Evolutionary conservation across 805 yeast genomes (phyloP), one percentile per base, ranked within the genome.

Genomic region (Blastobotrys peoriensis): DNA sequence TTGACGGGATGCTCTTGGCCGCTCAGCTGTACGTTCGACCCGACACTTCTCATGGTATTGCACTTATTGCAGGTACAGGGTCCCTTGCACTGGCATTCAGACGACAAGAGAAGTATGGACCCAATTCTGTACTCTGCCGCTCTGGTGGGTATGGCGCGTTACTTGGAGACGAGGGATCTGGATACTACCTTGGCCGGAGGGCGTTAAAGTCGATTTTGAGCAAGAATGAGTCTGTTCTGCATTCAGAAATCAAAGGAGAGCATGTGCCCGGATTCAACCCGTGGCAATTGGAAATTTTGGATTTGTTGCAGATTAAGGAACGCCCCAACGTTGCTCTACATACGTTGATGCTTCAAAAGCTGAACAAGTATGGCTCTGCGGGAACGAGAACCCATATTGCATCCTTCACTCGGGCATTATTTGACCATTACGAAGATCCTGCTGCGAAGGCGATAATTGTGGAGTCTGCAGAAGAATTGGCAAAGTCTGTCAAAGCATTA

Each of bases 91-190:
- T 54, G 47, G 55, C 49, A 5, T 53, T 45, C 34, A 30, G 20
- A 20, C 43, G 17, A 10, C 9, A 28, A 3, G 44, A 41, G 1
- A 35, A 30, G 3, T 22, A 21, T 18, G 34, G 36, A 2, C 44
- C 46, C 37, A 34, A 25, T 25, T 25, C 39, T 18, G 27, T 33
- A 16, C 28, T 53, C 8, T 55, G 48, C 9, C 49, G 50, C 18
- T 15, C 44, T 2, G 57, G 58, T 20, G 60, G 60, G 4, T 55
- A 49, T 49, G 60, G 60, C 16, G 49, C 53, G 4, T 23, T 48
- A 20, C 43, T 55, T 9, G 60, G 60, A 5, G 60, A 56, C 28
- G 56, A 56, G 40, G 60, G 58, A 2, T 43, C 49, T 23, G 60
- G 58, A 10, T 55, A 55, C 38, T 46, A 49, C 38, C 44, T 56